These are phyloP conservation scores for Hanseniaspora gamundiae DNA, from an alignment of 1,139 yeast species.

Conservation along the genomic window DNA sequence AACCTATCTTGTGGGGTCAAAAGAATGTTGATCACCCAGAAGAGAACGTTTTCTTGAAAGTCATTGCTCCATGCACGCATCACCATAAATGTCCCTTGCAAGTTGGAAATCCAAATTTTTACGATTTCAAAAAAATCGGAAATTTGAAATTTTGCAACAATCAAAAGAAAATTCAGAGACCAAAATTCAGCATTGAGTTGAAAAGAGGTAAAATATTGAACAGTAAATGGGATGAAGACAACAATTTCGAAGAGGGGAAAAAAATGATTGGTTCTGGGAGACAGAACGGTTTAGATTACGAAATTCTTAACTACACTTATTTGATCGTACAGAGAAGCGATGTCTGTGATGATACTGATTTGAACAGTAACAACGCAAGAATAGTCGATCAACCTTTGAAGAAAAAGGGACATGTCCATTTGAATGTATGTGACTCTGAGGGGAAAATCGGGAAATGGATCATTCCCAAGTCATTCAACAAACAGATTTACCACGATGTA, in stretches of 20 bases:
- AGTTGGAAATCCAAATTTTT: slow-evolving; percentile 57
- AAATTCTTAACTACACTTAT: slow-evolving; percentile 66
- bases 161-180: slow-evolving; percentile 62
- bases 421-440: slow-evolving; percentile 69
- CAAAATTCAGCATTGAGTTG: slow-evolving; percentile 63
- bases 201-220: slow-evolving; percentile 73
- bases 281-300: slow-evolving; percentile 59
- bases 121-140: slow-evolving; percentile 48
- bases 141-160: slow-evolving; percentile 66
- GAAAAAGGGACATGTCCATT: slow-evolving; percentile 68
- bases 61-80: slow-evolving; percentile 87
- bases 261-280: slow-evolving; percentile 41
- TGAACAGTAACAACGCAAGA: slow-evolving; percentile 16
- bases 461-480: slow-evolving; percentile 57
- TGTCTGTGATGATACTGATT: slow-evolving; percentile 21
- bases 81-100: slow-evolving; percentile 83
- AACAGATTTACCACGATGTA: slow-evolving; percentile 78
- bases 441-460: slow-evolving; percentile 82
- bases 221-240: slow-evolving; percentile 54
- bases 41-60: slow-evolving; percentile 35
- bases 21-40: slow-evolving; percentile 32
- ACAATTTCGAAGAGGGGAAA: slow-evolving; percentile 34
- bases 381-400: slow-evolving; percentile 54
- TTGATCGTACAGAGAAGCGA: slow-evolving; percentile 54
- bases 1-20: slow-evolving; percentile 53